Conservation (phyloP, 257 asterid species). For the Nicotiana noctiflora region DNA sequence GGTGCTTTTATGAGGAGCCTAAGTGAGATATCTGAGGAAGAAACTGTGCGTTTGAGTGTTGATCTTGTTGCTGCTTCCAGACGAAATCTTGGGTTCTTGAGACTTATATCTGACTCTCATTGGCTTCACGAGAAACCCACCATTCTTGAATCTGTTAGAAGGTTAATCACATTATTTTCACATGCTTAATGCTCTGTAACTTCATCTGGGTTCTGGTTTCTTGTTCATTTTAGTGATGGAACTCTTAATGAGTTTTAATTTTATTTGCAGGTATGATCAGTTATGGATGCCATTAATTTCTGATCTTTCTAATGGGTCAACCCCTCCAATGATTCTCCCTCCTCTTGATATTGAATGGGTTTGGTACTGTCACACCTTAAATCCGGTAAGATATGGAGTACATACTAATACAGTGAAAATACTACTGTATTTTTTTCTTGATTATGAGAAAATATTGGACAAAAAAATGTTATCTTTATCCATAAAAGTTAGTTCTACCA, state of each 20-base stretch:
- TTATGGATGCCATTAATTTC: slow-evolving; percentile 93
- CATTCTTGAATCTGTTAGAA: slow-evolving; percentile 66
- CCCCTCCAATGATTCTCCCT: slow-evolving; percentile 79
- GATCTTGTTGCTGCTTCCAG: slow-evolving; percentile 88
- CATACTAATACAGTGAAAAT: background rate
- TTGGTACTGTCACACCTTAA: slow-evolving; percentile 87
- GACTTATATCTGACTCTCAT: slow-evolving; percentile 48
- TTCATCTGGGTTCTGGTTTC: background rate
- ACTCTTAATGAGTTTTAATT: background rate
- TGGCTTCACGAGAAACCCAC: slow-evolving; percentile 53
- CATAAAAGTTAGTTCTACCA: background rate
- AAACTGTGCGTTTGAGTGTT: slow-evolving; percentile 35
- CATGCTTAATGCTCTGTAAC: background rate
- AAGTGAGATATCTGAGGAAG: slow-evolving; percentile 52
- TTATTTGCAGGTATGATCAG: slow-evolving; percentile 57
- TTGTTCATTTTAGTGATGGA: background rate
- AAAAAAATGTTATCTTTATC: background rate
- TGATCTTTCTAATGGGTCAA: slow-evolving; percentile 44
- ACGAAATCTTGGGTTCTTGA: slow-evolving; percentile 55
- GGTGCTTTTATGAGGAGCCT: slow-evolving; percentile 43
- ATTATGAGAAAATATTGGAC: background rate
- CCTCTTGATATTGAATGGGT: slow-evolving; percentile 96
- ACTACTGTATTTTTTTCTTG: background rate
- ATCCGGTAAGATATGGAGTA: slow-evolving; percentile 36
- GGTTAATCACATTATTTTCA: slow-evolving; percentile 25